Percentiles rank a stretch among this genome's conserved stretches.
phyloP scores from a whole-genome alignment of 768 basidiomycete genomes.

The Kwoniella shandongensis region DNA sequence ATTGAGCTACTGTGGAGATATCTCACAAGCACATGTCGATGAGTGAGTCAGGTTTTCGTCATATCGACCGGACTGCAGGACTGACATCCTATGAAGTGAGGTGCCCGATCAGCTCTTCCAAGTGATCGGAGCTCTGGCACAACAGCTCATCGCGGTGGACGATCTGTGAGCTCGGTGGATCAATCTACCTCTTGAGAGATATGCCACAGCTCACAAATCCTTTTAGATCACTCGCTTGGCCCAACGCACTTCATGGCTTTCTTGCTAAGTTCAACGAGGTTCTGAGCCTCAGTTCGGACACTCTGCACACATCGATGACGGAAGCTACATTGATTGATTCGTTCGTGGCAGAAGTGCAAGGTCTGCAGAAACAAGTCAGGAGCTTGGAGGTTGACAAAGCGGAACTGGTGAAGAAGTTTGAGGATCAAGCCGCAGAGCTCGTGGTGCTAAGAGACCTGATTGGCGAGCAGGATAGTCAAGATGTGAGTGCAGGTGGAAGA shows the following conservation, averaged over 20 bases:
- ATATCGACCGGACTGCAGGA: too few species aligned
- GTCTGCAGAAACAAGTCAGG: conserved; percentile 55
- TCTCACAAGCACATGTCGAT: too few species aligned
- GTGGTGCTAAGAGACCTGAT: conserved; percentile 3
- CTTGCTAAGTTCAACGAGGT: conserved; percentile 6
- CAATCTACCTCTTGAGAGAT: too few species aligned
- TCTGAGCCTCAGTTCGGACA: not conserved
- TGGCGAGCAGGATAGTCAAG: conserved; percentile 9
- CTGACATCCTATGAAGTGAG: too few species aligned
- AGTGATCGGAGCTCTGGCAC: too few species aligned
- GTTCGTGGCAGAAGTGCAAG: conserved; percentile 65
- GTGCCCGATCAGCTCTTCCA: too few species aligned
- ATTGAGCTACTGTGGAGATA: conserved; percentile 1
- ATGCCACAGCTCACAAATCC: not conserved
- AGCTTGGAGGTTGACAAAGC: not conserved
- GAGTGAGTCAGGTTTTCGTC: too few species aligned
- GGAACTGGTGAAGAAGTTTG: conserved; percentile 56
- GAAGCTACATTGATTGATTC: conserved; percentile 31
- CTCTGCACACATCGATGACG: not conserved
- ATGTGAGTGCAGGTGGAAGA: conserved; percentile 5
- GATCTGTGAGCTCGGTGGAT: conserved; percentile 3
- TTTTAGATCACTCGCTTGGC: conserved; percentile 10
- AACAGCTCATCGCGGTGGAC: not conserved
- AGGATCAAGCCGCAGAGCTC: conserved; percentile 66
- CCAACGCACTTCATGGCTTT: conserved; percentile 1